Conservation (phyloP, 495 filamentous ascomycete species). For the Aspergillus homomorphus region DNA sequence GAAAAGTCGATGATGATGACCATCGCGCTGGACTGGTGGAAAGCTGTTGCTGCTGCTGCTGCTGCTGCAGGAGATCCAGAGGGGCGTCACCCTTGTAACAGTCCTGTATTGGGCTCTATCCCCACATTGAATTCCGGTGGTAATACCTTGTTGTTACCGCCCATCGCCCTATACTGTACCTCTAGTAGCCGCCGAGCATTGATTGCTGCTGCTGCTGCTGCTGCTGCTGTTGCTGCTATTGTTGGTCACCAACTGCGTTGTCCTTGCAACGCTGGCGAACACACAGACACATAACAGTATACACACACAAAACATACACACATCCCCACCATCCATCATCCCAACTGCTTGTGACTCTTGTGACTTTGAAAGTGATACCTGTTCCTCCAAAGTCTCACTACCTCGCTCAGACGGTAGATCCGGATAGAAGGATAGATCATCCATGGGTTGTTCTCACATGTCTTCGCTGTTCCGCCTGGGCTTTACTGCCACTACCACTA, state of each 20-base stretch:
- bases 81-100: slow-evolving; percentile 1
- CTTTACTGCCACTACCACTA: background rate
- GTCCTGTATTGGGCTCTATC: background rate
- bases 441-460: background rate
- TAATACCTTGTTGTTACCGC: background rate
- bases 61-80: slow-evolving; percentile 7
- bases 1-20: slow-evolving; percentile 14
- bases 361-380: no score
- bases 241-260: slow-evolving; percentile 4
- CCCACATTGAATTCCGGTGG: background rate
- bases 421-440: background rate
- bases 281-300: background rate
- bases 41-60: background rate
- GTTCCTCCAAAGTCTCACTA: no score
- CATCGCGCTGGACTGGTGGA: slow-evolving; percentile 2
- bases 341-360: no score
- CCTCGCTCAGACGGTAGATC: background rate
- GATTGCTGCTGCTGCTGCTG: background rate
- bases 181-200: background rate
- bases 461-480: background rate
- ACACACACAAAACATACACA: no score
- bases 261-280: slow-evolving; percentile 11
- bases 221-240: background rate
- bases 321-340: no score
- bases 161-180: background rate